These are phyloP conservation scores for Choricystis sp. DNA, from an alignment of 139 green algal species.

Conservation along the genomic window DNA sequence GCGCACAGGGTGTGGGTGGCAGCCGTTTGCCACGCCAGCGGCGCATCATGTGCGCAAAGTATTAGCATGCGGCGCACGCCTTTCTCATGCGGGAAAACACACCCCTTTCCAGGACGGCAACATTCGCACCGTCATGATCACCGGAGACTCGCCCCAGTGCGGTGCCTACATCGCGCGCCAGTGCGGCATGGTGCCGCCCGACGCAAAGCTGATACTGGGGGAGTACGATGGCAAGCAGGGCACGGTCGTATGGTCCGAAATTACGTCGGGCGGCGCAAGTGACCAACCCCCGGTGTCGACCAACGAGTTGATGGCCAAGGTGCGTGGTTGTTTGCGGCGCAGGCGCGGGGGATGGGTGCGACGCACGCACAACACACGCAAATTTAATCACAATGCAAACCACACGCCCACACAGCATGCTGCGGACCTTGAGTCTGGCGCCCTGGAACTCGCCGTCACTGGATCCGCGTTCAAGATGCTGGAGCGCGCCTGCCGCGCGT, in stretches of 20 bases:
- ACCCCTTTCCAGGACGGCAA: neutral
- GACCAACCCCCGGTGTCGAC: no score
- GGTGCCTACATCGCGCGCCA: slow-evolving; percentile 3
- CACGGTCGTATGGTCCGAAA: neutral
- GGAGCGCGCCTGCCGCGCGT: slow-evolving; percentile 1
- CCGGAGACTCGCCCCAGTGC: slow-evolving; percentile 9
- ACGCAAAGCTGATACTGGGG: slow-evolving; percentile 4
- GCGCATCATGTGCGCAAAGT: no score
- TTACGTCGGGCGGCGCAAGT: no score
- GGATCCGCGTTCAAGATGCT: slow-evolving; percentile 4
- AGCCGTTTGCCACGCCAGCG: neutral
- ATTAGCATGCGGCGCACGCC: no score
- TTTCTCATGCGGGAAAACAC: neutral
- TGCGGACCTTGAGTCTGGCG: neutral
- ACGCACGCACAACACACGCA: no score
- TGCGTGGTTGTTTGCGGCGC: no score
- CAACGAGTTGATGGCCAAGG: neutral
- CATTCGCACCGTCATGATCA: slow-evolving; percentile 10
- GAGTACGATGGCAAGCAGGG: neutral
- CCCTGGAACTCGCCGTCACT: slow-evolving; percentile 6
- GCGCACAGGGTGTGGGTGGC: neutral
- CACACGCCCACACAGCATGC: no score
- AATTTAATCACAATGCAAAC: no score
- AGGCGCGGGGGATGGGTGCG: no score
- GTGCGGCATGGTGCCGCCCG: slow-evolving; percentile 1